Base-by-base conservation (phyloP, 768 basidiomycete genomes). In the Neoboletus magnificus region DNA sequence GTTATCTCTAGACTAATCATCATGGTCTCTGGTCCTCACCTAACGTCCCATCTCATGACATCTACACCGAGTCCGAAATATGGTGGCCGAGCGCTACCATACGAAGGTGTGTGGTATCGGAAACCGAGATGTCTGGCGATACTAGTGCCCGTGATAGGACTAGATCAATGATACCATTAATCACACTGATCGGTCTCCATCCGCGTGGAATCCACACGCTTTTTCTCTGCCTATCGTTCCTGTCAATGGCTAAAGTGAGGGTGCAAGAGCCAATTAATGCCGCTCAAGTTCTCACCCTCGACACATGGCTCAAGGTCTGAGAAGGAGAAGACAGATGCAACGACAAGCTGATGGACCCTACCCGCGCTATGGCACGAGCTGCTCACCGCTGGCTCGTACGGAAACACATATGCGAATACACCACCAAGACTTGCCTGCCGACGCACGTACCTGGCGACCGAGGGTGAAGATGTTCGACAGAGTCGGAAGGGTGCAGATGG, bases 101-200 rank as follows among this genome's bases (percentile, higher is more conserved):
- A 18, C 10, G 40, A 48, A 18, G 37, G 16, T 39, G 10, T 9
- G 32, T 36, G 15, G 13, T 47, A 50, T 50, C 49, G 48, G 48
- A 20, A 37, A 65, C 52, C 37, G 44, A 52, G 57, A 42, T 52
- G 36, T 13, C 18, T 37, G 36, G 35, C 16, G 55, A 48, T 49
- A 18, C 0, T 3, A 32, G n/a, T 9, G 18, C 22, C 39, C n/a
- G 30, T 2, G 58, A 60, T 52, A 40, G 4, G 9, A 23, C 10
- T 13, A 4, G 27, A 15, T 22, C 46, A 4, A 16, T 9, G 8
- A 33, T 29, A 13, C 7, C 2, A 25, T 37, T 13, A 2, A 47
- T 29, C 22, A 37, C 36, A 18, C 18, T 41, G n/a, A 22, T 42
- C 39, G 10, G 11, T 37, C 13, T 51, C 12, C 29, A 18, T 27